phyloP scores from a whole-genome alignment of 2,329 filamentous ascomycete species.

The Colletotrichum falcatum region DNA sequence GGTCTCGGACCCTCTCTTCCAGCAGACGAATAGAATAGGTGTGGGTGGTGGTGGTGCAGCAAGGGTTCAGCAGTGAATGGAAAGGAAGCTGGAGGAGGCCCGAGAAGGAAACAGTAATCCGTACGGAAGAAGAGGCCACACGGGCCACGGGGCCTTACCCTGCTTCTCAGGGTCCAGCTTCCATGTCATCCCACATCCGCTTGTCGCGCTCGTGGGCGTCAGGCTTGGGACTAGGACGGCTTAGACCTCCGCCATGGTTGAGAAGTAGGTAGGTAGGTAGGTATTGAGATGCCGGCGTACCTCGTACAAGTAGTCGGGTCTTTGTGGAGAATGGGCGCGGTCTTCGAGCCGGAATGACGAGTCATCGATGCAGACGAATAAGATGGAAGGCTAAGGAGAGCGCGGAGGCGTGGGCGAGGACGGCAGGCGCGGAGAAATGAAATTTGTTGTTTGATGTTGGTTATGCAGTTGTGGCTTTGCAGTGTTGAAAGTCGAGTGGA shows the following conservation, averaged over 20 bases:
- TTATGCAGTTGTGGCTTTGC: too few species aligned
- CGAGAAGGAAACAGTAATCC: constrained; percentile 3
- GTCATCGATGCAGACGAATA: constrained; percentile 27
- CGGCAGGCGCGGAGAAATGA: constrained; percentile 22
- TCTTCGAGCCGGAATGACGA: constrained; percentile 25
- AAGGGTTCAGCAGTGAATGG: constrained; percentile 8
- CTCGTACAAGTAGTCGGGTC: too few species aligned
- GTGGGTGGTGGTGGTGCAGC: constrained; percentile 13
- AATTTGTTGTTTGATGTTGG: constrained; percentile 7
- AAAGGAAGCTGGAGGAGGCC: constrained; percentile 5
- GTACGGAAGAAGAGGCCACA: constrained; percentile 18
- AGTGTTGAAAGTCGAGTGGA: not conserved
- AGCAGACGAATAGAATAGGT: not conserved
- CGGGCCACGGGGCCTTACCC: constrained; percentile 29
- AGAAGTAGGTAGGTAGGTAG: not conserved
- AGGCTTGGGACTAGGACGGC: constrained; percentile 3
- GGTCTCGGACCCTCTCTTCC: constrained; percentile 1
- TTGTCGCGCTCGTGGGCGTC: constrained; percentile 6
- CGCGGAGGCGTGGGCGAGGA: constrained; percentile 23
- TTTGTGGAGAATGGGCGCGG: constrained; percentile 7
- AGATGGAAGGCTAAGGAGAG: constrained; percentile 1
- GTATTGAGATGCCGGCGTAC: constrained; percentile 8
- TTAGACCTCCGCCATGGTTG: not conserved
- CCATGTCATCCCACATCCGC: constrained; percentile 31
- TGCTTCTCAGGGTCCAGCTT: constrained; percentile 24